A percentile compares a stretch with the other conserved stretches of the same genome.
Conservation (phyloP, 306 rosid genomes). For the Quillaja saponaria region DNA sequence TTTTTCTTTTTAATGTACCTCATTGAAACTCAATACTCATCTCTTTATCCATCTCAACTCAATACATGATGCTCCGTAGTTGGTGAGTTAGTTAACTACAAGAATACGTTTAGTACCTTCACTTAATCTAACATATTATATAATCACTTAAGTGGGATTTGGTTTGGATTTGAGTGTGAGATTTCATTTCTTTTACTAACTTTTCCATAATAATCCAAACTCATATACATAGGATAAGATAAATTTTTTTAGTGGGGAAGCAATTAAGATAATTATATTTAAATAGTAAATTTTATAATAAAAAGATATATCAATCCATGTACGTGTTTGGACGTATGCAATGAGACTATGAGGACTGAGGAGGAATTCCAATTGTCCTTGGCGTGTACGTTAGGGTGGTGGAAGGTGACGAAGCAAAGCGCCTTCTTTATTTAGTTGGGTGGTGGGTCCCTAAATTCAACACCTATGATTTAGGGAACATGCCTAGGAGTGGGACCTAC, state of each 20-base stretch:
- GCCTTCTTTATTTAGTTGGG: too few relatives aligned
- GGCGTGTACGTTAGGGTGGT: slow-evolving; percentile 67
- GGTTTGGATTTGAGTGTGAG: slow-evolving; percentile 52
- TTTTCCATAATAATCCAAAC: slow-evolving; percentile 18
- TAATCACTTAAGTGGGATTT: slow-evolving; percentile 60
- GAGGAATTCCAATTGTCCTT: slow-evolving; percentile 46
- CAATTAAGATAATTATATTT: neutral
- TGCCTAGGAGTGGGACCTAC: slow-evolving; percentile 26
- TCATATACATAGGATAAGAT: slow-evolving; percentile 41
- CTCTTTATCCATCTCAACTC: too few relatives aligned
- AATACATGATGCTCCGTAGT: too few relatives aligned
- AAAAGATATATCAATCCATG: too few relatives aligned
- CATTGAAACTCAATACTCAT: too few relatives aligned
- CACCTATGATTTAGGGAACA: slow-evolving; percentile 33
- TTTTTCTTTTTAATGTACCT: too few relatives aligned
- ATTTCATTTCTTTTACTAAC: slow-evolving; percentile 22
- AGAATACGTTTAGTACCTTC: too few relatives aligned
- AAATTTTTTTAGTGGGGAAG: slow-evolving; percentile 48
- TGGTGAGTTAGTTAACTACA: too few relatives aligned
- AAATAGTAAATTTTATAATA: neutral
- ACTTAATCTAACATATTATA: slow-evolving; percentile 28
- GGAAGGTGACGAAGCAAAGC: slow-evolving; percentile 37
- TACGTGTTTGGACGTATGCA: slow-evolving; percentile 24
- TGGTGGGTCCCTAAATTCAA: slow-evolving; percentile 18
- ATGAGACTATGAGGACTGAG: too few relatives aligned